phyloP scores from a whole-genome alignment of 1,139 yeast species.

The Saccharomyces hybrid region DNA sequence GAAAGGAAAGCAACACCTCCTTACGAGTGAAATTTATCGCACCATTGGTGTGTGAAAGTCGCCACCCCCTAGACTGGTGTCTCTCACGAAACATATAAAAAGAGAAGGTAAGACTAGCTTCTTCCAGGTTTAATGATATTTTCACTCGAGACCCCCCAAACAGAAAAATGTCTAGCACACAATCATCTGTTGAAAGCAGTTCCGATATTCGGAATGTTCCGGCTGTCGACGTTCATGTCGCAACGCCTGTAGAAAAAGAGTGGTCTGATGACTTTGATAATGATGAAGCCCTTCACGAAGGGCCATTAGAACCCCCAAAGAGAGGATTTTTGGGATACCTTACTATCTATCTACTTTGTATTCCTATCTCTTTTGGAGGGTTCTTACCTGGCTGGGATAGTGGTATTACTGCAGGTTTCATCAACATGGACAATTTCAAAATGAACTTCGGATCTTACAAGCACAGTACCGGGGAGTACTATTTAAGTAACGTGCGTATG shows the following conservation, averaged over 20 bases:
- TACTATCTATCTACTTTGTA: neutral
- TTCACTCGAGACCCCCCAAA: no score
- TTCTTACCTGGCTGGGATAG: slow-evolving; percentile 50
- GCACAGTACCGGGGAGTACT: slow-evolving; percentile 25
- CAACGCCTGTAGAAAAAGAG: neutral
- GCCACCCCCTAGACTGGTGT: no score
- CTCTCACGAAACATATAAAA: no score
- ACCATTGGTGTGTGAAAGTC: no score
- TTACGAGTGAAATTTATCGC: no score
- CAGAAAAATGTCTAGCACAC: no score
- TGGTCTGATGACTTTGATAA: neutral
- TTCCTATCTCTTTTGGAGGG: neutral
- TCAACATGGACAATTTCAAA: slow-evolving; percentile 57
- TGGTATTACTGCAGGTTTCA: slow-evolving; percentile 67
- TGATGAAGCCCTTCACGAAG: neutral
- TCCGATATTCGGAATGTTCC: no score
- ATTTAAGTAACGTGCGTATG: slow-evolving; percentile 43
- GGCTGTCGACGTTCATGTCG: no score
- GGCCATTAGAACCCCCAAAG: neutral
- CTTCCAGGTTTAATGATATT: no score
- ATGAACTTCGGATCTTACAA: slow-evolving; percentile 41
- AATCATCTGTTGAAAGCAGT: no score
- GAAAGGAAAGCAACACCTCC: no score
- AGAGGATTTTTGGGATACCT: neutral
- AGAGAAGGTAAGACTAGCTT: no score